phyloP scores from a whole-genome alignment of 2,329 filamentous ascomycete species.

The Ustilaginoidea virens region DNA sequence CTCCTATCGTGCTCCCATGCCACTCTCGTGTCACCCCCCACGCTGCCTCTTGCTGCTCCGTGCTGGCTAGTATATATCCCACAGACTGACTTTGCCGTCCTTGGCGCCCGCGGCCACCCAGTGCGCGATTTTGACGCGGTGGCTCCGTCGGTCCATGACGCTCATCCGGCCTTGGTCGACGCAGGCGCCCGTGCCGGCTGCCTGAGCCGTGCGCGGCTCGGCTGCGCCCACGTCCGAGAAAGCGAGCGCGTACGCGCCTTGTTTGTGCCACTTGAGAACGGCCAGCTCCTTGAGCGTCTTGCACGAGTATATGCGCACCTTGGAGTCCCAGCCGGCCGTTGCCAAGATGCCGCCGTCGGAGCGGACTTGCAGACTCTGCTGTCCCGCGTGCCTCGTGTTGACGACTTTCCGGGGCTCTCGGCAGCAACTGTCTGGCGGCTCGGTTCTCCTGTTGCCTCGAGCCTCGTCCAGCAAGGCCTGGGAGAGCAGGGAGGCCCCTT shows the following conservation, averaged over 20 bases:
- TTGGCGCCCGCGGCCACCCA: constrained; percentile 88
- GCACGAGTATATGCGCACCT: constrained; percentile 63
- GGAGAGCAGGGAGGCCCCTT: constrained; percentile 12
- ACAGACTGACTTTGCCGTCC: constrained; percentile 87
- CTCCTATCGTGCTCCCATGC: too few relatives aligned
- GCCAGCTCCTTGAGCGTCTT: constrained; percentile 77
- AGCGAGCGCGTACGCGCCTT: constrained; percentile 67
- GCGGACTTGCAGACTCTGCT: constrained; percentile 65
- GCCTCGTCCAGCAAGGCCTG: constrained; percentile 7
- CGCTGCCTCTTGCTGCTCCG: too few relatives aligned
- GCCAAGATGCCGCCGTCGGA: constrained; percentile 72
- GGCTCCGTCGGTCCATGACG: constrained; percentile 48
- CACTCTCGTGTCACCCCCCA: too few relatives aligned
- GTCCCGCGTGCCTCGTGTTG: constrained; percentile 79
- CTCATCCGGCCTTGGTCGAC: constrained; percentile 6
- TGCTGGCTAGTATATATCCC: constrained; percentile 93
- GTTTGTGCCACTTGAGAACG: constrained; percentile 86
- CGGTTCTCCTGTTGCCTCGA: not conserved
- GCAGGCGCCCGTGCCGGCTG: not conserved
- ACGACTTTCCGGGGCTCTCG: constrained; percentile 40
- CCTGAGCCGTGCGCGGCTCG: not conserved
- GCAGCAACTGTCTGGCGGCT: constrained; percentile 12
- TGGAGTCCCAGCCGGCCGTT: constrained; percentile 85
- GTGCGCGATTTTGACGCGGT: constrained; percentile 55
- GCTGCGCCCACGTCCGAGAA: constrained; percentile 40